phyloP scores from a whole-genome alignment of 169 alveolate species.

The Cryptosporidium sp. region DNA sequence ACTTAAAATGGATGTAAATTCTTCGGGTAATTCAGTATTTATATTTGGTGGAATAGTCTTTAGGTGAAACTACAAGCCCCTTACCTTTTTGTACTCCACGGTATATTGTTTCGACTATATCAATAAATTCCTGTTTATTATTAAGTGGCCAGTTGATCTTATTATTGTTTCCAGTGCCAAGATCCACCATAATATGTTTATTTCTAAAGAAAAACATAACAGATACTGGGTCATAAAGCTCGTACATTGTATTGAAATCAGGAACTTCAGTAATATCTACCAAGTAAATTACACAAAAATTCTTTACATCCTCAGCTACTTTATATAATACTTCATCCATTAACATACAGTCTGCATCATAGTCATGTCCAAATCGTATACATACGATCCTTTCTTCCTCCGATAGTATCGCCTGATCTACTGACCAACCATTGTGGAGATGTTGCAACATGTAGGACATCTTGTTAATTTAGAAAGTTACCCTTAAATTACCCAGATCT shows the following conservation, averaged over 20 bases:
- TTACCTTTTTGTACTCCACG: constrained; percentile 98
- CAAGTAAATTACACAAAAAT: constrained; percentile 96
- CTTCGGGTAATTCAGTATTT: constrained; percentile 83
- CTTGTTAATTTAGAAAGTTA: background rate
- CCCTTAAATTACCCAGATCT: background rate
- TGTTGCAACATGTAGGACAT: constrained; percentile 99
- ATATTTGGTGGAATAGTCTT: constrained; percentile 95
- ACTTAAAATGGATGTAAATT: background rate
- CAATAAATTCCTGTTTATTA: constrained; percentile 97
- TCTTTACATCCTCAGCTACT: constrained; percentile 95
- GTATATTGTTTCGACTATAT: constrained; percentile 95
- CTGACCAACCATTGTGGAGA: constrained; percentile 98
- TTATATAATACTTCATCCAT: constrained; percentile 97
- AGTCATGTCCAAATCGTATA: constrained; percentile 98
- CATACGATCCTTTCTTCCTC: constrained; percentile 98
- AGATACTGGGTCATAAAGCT: constrained; percentile 97
- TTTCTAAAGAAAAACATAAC: constrained; percentile 98
- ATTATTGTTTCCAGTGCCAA: constrained; percentile 99
- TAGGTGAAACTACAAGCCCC: constrained; percentile 96
- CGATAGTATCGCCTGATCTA: constrained; percentile 97
- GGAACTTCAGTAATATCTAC: constrained; percentile 98
- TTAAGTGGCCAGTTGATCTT: constrained; percentile 98
- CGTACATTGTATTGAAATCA: constrained; percentile 99
- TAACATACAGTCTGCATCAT: constrained; percentile 97
- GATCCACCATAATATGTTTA: constrained; percentile 98